Evolutionary conservation across 208 protist genomes (phyloP), one percentile per base, ranked within the genome.

Genomic region (Trypanosoma theileri): DNA sequence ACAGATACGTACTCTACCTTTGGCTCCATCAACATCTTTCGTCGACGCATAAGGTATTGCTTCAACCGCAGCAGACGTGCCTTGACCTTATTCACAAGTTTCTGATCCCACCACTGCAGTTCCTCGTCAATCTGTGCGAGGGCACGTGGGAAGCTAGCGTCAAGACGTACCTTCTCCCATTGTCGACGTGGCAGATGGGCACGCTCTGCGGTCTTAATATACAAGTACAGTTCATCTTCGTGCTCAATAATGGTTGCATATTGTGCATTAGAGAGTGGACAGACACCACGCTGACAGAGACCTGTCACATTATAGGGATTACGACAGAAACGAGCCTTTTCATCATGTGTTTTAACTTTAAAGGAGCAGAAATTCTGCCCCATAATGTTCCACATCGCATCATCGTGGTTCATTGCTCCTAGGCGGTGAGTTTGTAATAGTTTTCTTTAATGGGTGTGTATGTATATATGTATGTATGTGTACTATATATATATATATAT

Each of bases 261-360:
- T 70, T 98, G 96, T 19, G 88, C 95, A 85, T 99, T 99, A 59
- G 98, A 98, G 4, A 99, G 88, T 14, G 98, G 98, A 79, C 99
- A 99, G 17, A 97, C 93, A 52, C 86, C 91, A 22, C 94, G 83
- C 69, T 97, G 95, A 85, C 99, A 99, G 19, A 99, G 78, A 79
- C 98, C 98, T 19, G 97, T 99, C 21, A 99, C 85, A 83, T 99
- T 99, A 85, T 99, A 98, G 62, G 96, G 86, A 80, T 99, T 98
- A 41, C 97, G 89, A 81, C 99, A 99, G 69, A 99, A 99, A 42
- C 91, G 98, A 16, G 98, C 86, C 86, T 93, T 95, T 69, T 97
- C 90, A 69, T 95, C 93, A 67, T 91, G 73, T 10, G 89, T 93
- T 62, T 94, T 96, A 4, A 96, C 89, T 75, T 97, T 97, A 78